Evolutionary conservation across 2,329 filamentous ascomycete genomes (phyloP).

Genomic region (Hymenoscyphus fructigenus): DNA sequence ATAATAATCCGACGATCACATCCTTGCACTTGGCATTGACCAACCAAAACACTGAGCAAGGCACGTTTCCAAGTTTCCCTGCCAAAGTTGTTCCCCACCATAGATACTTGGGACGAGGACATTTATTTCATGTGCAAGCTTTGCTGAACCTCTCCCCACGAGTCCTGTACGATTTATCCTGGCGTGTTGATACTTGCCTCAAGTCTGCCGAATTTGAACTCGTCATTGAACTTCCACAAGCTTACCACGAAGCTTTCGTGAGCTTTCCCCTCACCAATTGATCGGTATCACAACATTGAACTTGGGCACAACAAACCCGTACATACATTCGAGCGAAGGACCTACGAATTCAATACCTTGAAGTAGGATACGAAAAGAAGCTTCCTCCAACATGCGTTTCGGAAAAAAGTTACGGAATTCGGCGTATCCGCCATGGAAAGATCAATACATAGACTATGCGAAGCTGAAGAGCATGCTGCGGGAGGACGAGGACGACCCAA

Average conservation of each 20-base stretch:
- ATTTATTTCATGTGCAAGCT: neutral
- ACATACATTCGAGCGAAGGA: neutral
- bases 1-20: neutral
- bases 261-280: neutral
- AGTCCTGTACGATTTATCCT: conserved; percentile 7
- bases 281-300: neutral
- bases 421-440: conserved; percentile 84
- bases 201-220: neutral
- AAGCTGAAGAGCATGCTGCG: conserved; percentile 89
- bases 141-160: no score
- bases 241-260: neutral
- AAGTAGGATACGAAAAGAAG: neutral
- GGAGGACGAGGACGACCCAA: conserved; percentile 65
- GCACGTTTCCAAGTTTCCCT: neutral
- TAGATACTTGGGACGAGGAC: neutral
- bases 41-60: neutral
- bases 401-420: conserved; percentile 81
- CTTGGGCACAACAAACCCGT: neutral
- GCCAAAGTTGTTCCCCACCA: neutral
- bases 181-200: neutral
- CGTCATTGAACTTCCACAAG: neutral
- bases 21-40: conserved; percentile 3
- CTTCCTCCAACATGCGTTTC: conserved; percentile 73
- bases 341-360: neutral
- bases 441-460: conserved; percentile 91